A percentile compares a stretch with the other conserved stretches of the same genome.
Conservation (phyloP, 257 asterid genomes). For the Solanum sitiens region DNA sequence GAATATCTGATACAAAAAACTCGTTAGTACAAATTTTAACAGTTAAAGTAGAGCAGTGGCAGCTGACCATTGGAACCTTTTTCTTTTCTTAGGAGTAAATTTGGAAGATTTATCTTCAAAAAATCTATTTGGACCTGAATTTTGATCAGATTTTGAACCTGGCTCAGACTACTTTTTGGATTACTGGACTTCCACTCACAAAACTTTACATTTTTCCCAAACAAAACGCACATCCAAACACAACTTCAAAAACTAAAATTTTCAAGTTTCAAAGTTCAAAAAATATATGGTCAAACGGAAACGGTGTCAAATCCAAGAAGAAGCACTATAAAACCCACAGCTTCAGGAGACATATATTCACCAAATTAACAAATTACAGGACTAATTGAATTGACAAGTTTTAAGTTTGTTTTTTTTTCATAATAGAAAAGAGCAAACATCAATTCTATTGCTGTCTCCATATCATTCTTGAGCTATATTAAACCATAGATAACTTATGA, state of each 20-base stretch:
- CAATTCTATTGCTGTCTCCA: neutral
- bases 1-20: conserved; percentile 23
- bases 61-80: neutral
- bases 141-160: neutral
- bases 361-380: neutral
- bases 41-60: neutral
- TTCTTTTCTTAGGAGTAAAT: neutral
- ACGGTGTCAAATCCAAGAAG: neutral
- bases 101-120: neutral
- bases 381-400: neutral
- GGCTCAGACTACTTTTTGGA: neutral
- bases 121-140: neutral
- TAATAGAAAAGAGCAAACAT: neutral
- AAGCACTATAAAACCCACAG: neutral
- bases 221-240: neutral
- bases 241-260: neutral
- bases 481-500: neutral
- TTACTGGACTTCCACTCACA: neutral
- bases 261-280: neutral
- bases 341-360: neutral
- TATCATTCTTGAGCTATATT: neutral
- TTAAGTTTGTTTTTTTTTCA: neutral
- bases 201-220: neutral
- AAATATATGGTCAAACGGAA: neutral
- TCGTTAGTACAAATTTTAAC: conserved; percentile 3